Base-by-base conservation (phyloP, 257 asterid species). In the Echium plantagineum region DNA sequence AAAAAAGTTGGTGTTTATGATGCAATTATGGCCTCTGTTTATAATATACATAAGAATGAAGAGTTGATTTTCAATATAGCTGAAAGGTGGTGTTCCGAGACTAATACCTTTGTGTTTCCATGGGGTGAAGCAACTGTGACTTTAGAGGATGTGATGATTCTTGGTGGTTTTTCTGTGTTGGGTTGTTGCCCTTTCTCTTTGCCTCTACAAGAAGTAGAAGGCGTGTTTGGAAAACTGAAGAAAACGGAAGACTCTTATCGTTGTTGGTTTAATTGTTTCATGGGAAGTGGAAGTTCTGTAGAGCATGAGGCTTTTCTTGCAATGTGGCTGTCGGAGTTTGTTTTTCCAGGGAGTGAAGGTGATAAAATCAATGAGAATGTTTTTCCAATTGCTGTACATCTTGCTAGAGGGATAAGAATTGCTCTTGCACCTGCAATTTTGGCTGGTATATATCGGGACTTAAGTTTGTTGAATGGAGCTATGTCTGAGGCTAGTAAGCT, bases 81-180 rank as follows among this genome's bases (percentile, higher is more conserved):
- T 0, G 80, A 78, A 28, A 71, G 76, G 15, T 81, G 84, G 84
- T 57, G 65, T 21, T 54, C 71, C 15, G 74, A 75, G 1, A 74
- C 83, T 2, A 77, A 70, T 55, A 72, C 78, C 0, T 80, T 77
- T 15, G 18, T 77, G 0, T 77, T 80, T 51, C 79, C 76, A 0
- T 80, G 83, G 83, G 86, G 86, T 9, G 83, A 81, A 62, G 70
- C 75, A 12, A 77, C 75, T 2, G 52, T 81, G 1, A 78, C 80
- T 1, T 55, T 78, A 21, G 87, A 78, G 49, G 87, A 78, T 54
- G 20, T 73, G 52, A n/a, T 67, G 67, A 19, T 75, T 28, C 70
- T 81, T 32, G 84, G 80, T 5, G 82, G 86, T 10, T 66, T 59
- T 15, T 69, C 84, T 22, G 70, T 71, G 58, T 19, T 70, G 18